phyloP scores from a whole-genome alignment of 2,329 filamentous ascomycete species.

The Fusarium newnesense region DNA sequence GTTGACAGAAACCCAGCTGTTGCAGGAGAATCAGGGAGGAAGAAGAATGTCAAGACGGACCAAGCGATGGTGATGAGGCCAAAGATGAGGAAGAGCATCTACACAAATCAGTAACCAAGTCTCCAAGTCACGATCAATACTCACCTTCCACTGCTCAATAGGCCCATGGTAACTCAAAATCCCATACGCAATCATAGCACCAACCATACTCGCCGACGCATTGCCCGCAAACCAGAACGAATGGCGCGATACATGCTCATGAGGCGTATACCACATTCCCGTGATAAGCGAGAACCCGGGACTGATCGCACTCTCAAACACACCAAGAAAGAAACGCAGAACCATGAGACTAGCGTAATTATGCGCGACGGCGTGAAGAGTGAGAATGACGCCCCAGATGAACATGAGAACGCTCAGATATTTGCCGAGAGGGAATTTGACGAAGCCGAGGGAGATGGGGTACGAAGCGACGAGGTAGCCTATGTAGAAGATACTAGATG shows the following conservation, averaged over 20 bases:
- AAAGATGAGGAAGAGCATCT: slow-evolving; percentile 16
- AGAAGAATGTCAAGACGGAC: background rate
- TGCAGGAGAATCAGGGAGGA: background rate
- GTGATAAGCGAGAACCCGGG: slow-evolving; percentile 7
- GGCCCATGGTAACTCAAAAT: background rate
- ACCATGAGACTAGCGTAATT: slow-evolving; percentile 6
- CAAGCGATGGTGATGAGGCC: slow-evolving; percentile 10
- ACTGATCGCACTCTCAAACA: slow-evolving; percentile 14
- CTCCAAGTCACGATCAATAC: too few species aligned
- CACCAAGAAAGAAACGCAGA: slow-evolving; percentile 1
- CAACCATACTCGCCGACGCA: slow-evolving; percentile 11
- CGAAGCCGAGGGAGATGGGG: slow-evolving; percentile 13
- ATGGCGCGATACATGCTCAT: slow-evolving; percentile 7
- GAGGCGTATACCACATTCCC: slow-evolving; percentile 17
- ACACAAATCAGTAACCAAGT: too few species aligned
- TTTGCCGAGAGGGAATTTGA: slow-evolving; percentile 15
- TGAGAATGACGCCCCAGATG: slow-evolving; percentile 4
- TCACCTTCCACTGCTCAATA: slow-evolving; percentile 7
- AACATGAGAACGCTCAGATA: slow-evolving; percentile 19
- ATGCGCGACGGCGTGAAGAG: slow-evolving; percentile 1
- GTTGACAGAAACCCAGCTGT: background rate
- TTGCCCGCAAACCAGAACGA: slow-evolving; percentile 19
- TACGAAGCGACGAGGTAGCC: slow-evolving; percentile 18
- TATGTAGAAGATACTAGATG: slow-evolving; percentile 15
- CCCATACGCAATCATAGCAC: slow-evolving; percentile 14